Conservation (phyloP, 202 grass and related monocot genomes). For the Hordeum pubiflorum region DNA sequence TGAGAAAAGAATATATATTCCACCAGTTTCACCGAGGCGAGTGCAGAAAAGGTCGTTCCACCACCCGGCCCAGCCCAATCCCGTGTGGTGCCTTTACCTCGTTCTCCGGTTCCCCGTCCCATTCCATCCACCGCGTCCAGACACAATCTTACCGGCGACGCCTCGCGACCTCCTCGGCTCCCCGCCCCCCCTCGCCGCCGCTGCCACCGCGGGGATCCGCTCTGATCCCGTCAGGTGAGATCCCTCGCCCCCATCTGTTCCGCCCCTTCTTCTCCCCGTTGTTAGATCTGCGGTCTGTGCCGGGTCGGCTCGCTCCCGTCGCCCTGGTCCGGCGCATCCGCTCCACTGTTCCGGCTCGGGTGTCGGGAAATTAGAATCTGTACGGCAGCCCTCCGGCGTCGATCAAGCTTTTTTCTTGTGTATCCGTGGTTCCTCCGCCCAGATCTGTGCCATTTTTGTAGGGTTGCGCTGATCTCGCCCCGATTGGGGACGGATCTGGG, state of each 20-base stretch:
- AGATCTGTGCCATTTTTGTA: constrained; percentile 18
- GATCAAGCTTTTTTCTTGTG: not conserved
- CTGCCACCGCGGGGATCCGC: not conserved
- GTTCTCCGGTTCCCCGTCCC: not conserved
- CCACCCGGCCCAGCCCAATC: not conserved
- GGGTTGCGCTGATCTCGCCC: not conserved
- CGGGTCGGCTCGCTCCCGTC: not conserved
- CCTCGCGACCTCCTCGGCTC: not conserved
- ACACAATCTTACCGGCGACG: constrained; percentile 1
- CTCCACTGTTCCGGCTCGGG: not conserved
- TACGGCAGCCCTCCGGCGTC: not conserved
- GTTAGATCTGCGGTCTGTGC: constrained; percentile 21
- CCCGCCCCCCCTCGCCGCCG: not conserved
- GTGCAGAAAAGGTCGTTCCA: too few species aligned
- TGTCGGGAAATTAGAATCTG: not conserved
- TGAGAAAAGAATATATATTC: too few species aligned
- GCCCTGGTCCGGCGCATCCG: not conserved
- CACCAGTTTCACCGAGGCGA: too few species aligned
- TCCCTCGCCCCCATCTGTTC: not conserved
- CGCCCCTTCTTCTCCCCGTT: not conserved
- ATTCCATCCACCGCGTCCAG: not conserved
- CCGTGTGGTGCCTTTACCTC: not conserved
- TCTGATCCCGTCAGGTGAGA: constrained; percentile 8
- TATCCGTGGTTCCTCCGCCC: not conserved
- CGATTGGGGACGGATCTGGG: not conserved